Evolutionary conservation across 1,284 basidiomycete genomes (phyloP), one percentile per base, ranked within the genome.

Genomic region (Fomitiporia mediterranea): DNA sequence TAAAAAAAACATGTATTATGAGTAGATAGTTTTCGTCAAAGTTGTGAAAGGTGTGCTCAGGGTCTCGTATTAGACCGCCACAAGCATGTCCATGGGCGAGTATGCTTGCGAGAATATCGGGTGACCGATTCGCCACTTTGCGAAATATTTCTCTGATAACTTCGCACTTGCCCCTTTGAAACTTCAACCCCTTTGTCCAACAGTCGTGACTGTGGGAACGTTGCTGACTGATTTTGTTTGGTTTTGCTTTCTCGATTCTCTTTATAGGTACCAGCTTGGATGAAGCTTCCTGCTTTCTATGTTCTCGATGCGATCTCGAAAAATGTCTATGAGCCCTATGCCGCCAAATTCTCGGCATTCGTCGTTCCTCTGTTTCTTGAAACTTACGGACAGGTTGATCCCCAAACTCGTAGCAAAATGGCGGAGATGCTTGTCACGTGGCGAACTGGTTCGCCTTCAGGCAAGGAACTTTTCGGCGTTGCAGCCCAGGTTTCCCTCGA

Each of bases 261-360:
- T 17, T 40, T 37, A 71, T 78, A 95, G 93, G 91, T 93, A n/a
- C 85, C 84, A n/a, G 84, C 89, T 11, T 86, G 84, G 72, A 87
- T 91, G 79, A 96, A 98, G 70, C 78, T 99, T 3, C 96, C 97
- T 0, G 81, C 91, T 0, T 91, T 98, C 64, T 99, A 99, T 70
- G 81, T 98, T 9, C 79, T 99, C 66, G 97, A 99, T 68, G 95
- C 95, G 15, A 94, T 99, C 60, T 91, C 90, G 51, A 98, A 98
- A 72, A 97, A 97, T 72, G 84, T 94, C 39, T 94, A 85, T 61
- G 82, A 89, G 43, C 93, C 94, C 11, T 98, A 96, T 72, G 89
- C 91, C 25, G 82, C 84, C 58, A 80, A 83, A 59, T 92, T 95
- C 64, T 77, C 89, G 19, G 78, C 83, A 4, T 80, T 91, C 65